Conservation (phyloP, 2,329 filamentous ascomycete species). For the Scedosporium dehoogii region DNA sequence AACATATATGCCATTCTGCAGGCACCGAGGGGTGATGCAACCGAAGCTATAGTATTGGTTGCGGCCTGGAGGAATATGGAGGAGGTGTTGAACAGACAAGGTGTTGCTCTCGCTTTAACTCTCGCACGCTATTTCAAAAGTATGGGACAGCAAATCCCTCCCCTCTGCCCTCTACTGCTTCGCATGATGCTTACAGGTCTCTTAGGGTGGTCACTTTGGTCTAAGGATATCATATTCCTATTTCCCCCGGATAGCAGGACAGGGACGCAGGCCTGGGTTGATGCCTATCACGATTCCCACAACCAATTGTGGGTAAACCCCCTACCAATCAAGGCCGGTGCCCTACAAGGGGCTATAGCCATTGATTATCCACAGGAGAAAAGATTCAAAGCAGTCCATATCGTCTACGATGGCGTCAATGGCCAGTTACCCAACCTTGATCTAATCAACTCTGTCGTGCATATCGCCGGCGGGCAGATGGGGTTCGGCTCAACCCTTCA, state of each 20-base stretch:
- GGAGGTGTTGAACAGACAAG: slow-evolving; percentile 71
- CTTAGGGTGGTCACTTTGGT: slow-evolving; percentile 88
- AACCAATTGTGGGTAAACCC: slow-evolving; percentile 59
- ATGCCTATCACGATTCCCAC: slow-evolving; percentile 92
- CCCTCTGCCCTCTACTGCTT: too few relatives aligned
- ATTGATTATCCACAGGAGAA: slow-evolving; percentile 83
- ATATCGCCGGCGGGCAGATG: slow-evolving; percentile 86
- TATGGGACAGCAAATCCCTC: slow-evolving; percentile 19
- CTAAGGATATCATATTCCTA: slow-evolving; percentile 93
- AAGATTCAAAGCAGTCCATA: slow-evolving; percentile 77
- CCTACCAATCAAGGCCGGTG: slow-evolving; percentile 82
- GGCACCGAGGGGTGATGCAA: slow-evolving; percentile 89
- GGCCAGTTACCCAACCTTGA: slow-evolving; percentile 93
- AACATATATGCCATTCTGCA: slow-evolving; percentile 92
- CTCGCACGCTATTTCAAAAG: slow-evolving; percentile 91
- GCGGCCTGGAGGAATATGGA: slow-evolving; percentile 81
- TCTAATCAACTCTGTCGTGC: slow-evolving; percentile 85
- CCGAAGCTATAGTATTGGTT: slow-evolving; percentile 89
- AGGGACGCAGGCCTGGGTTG: slow-evolving; percentile 92
- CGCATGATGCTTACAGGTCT: background rate
- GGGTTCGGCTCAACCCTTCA: slow-evolving; percentile 76
- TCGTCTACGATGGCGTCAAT: slow-evolving; percentile 92
- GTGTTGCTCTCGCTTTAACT: slow-evolving; percentile 76
- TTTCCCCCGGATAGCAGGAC: slow-evolving; percentile 81
- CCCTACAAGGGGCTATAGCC: slow-evolving; percentile 85